Conservation (phyloP, 2,329 filamentous ascomycete genomes). For the Fusarium neocosmosporiellum region DNA sequence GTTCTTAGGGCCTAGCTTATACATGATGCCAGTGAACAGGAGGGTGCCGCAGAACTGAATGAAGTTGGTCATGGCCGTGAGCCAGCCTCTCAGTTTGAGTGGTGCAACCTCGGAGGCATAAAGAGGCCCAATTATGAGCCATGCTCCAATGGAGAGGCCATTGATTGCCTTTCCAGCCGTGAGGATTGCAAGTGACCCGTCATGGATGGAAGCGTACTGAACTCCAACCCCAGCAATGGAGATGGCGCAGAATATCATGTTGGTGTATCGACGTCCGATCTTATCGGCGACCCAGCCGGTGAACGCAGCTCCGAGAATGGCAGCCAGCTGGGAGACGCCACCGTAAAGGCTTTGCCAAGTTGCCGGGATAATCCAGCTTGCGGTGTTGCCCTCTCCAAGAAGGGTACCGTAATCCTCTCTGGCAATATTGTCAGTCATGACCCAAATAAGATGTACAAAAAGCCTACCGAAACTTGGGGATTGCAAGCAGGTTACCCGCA, state of each 20-base stretch:
- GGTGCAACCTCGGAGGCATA: slow-evolving; percentile 11
- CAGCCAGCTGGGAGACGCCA: slow-evolving; percentile 6
- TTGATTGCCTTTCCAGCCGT: slow-evolving; percentile 12
- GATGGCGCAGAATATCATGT: slow-evolving; percentile 6
- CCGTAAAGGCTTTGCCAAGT: slow-evolving; percentile 8
- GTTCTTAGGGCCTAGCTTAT: neutral
- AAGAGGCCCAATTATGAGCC: slow-evolving; percentile 4
- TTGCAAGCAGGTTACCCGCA: slow-evolving; percentile 10
- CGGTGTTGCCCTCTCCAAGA: neutral
- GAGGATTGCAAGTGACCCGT: slow-evolving; percentile 4
- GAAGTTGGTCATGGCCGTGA: slow-evolving; percentile 16
- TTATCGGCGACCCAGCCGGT: slow-evolving; percentile 5
- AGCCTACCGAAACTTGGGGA: slow-evolving; percentile 14
- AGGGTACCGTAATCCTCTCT: slow-evolving; percentile 10
- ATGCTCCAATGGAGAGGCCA: slow-evolving; percentile 8
- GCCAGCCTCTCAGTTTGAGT: slow-evolving; percentile 8
- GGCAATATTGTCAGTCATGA: neutral
- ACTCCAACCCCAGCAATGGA: slow-evolving; percentile 10
- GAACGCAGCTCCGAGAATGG: neutral
- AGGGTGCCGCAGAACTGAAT: slow-evolving; percentile 10
- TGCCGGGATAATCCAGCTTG: slow-evolving; percentile 7
- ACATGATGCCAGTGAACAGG: slow-evolving; percentile 6
- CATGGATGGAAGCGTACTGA: neutral
- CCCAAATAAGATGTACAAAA: neutral
- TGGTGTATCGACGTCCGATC: slow-evolving; percentile 12